A percentile compares a stretch with the other conserved stretches of the same genome.
phyloP scores from a whole-genome alignment of 352 stramenopile genomes.

The Globisporangium cystogenes region DNA sequence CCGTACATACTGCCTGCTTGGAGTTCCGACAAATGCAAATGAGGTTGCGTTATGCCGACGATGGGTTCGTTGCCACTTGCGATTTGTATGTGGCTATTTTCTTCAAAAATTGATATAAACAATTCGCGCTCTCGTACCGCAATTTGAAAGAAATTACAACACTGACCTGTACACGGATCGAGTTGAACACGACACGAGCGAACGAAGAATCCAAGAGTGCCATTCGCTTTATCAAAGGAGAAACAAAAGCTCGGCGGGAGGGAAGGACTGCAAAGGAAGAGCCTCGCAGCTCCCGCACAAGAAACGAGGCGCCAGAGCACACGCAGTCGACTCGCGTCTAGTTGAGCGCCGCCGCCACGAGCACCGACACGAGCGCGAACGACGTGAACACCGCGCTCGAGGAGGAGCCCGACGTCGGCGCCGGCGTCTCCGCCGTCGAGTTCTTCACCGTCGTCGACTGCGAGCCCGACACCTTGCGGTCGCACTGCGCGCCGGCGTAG shows the following conservation, averaged over 20 bases:
- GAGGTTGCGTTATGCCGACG: background rate
- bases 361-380: constrained; percentile 21
- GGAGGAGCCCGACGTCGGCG: constrained; percentile 18
- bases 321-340: constrained; percentile 17
- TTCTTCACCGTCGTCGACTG: constrained; percentile 7
- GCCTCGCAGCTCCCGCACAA: background rate
- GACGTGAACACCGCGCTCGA: constrained; percentile 14
- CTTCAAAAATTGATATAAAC: too few species aligned
- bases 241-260: background rate
- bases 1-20: constrained; percentile 4
- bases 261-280: too few species aligned
- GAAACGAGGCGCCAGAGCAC: background rate
- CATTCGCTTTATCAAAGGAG: background rate
- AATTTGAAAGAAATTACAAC: too few species aligned
- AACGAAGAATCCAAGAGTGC: constrained; percentile 1
- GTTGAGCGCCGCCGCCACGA: constrained; percentile 31
- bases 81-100: too few species aligned
- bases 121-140: too few species aligned
- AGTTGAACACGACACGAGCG: background rate
- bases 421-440: constrained; percentile 13
- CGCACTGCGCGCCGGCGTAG: constrained; percentile 57
- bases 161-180: too few species aligned
- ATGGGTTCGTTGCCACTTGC: background rate
- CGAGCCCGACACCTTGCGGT: constrained; percentile 36
- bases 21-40: background rate